phyloP scores from a whole-genome alignment of 2,329 filamentous ascomycete genomes.

The Verticillium albo-atrum region DNA sequence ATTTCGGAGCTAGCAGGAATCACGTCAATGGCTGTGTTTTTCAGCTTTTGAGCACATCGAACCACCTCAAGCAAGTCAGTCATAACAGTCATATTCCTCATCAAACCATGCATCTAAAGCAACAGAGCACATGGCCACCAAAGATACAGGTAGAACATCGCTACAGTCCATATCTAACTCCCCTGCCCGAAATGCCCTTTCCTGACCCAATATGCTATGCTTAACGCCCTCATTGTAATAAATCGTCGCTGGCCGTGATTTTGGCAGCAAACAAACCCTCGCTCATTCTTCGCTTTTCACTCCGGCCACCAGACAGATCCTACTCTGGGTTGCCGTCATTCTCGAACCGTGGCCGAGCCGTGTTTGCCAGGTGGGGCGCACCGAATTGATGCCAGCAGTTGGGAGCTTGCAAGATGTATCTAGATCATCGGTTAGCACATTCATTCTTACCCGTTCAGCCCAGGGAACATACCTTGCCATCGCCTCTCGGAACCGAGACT shows the following conservation, averaged over 20 bases:
- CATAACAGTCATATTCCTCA: background rate
- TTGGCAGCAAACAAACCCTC: background rate
- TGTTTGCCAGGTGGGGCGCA: conserved; percentile 15
- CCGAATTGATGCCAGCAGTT: conserved; percentile 73
- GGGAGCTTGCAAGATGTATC: conserved; percentile 69
- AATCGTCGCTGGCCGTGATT: background rate
- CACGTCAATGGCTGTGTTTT: too few relatives aligned
- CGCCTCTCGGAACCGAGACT: conserved; percentile 89
- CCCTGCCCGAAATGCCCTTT: background rate
- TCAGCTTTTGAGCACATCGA: too few relatives aligned
- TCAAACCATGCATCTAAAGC: background rate
- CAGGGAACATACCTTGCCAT: conserved; percentile 74
- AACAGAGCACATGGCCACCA: background rate
- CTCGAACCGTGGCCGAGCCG: conserved; percentile 12
- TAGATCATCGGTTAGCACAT: conserved; percentile 18
- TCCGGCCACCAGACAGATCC: background rate
- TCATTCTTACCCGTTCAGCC: background rate
- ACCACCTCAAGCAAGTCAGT: too few relatives aligned
- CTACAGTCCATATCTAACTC: background rate
- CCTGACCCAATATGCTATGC: background rate
- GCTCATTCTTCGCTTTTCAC: background rate
- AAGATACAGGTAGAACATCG: background rate
- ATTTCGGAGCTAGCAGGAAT: too few relatives aligned
- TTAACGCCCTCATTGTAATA: background rate
- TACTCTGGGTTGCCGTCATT: conserved; percentile 3